Percentiles rank a stretch among this genome's conserved stretches.
Conservation (phyloP, 169 alveolate genomes). For the Neospora caninum region DNA sequence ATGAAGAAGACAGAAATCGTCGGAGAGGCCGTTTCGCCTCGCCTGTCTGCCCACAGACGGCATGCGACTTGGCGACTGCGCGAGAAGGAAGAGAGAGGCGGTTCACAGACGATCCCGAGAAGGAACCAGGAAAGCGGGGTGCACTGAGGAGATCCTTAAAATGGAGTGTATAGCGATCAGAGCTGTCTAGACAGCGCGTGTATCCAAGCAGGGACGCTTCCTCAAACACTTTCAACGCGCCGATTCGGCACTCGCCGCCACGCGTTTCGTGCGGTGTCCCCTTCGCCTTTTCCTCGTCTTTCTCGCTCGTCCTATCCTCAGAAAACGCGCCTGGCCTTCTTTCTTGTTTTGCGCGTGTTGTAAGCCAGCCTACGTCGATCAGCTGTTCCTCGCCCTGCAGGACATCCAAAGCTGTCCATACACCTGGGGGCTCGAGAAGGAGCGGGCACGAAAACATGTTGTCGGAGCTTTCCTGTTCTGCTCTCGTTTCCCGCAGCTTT, state of each 20-base stretch:
- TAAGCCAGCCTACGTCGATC: neutral
- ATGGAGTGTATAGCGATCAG: neutral
- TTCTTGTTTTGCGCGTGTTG: neutral
- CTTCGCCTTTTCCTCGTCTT: neutral
- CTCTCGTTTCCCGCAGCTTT: neutral
- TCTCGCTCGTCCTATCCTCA: neutral
- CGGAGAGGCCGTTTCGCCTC: neutral
- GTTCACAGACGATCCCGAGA: neutral
- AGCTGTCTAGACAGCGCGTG: conserved; percentile 15
- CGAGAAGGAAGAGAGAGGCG: too few species aligned
- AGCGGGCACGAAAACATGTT: neutral
- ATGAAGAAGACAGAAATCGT: neutral
- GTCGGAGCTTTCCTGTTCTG: neutral
- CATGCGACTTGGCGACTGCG: neutral
- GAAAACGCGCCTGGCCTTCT: neutral
- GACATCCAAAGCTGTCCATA: conserved; percentile 16
- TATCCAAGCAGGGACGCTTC: neutral
- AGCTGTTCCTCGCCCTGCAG: conserved; percentile 25
- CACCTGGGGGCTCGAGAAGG: conserved; percentile 1
- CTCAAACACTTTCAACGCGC: neutral
- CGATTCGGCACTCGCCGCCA: neutral
- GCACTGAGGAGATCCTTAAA: neutral
- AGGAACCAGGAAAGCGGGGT: neutral
- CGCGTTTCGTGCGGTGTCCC: neutral
- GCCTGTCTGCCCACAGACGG: neutral